Conservation (phyloP, 495 filamentous ascomycete species). For the Sordaria brevicollis region DNA sequence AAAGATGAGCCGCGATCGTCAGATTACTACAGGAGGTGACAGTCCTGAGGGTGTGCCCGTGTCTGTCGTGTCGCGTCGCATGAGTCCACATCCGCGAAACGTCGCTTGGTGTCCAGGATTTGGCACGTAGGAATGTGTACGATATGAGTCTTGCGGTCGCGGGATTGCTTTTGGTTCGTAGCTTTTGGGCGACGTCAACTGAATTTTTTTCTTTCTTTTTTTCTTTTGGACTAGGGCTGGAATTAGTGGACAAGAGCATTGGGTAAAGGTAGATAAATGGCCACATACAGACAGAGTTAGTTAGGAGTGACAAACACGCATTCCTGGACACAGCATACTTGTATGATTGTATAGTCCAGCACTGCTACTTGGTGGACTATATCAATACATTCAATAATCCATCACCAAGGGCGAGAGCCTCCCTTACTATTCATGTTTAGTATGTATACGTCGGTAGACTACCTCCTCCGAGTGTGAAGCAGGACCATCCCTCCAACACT, state of each 20-base stretch:
- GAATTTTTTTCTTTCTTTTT: not conserved
- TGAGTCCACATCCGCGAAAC: not conserved
- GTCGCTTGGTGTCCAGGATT: not conserved
- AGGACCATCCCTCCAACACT: not conserved
- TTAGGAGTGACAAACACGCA: too few relatives aligned
- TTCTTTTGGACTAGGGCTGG: not conserved
- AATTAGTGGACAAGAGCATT: not conserved
- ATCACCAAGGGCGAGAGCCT: not conserved
- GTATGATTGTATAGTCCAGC: too few relatives aligned
- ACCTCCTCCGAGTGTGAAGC: not conserved
- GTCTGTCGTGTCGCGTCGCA: not conserved
- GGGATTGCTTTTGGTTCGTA: not conserved
- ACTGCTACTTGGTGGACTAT: not conserved
- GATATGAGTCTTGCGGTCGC: not conserved
- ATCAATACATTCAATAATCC: not conserved
- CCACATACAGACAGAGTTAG: not conserved
- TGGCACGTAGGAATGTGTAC: not conserved
- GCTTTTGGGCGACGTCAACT: not conserved
- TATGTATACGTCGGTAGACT: not conserved
- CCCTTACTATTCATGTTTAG: not conserved
- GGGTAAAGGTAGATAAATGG: not conserved
- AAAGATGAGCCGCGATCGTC: constrained; percentile 11
- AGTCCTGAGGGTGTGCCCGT: not conserved
- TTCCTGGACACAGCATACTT: not conserved
- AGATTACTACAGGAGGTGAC: not conserved